phyloP scores from a whole-genome alignment of 352 stramenopile genomes.

The Achlya hypogyna region DNA sequence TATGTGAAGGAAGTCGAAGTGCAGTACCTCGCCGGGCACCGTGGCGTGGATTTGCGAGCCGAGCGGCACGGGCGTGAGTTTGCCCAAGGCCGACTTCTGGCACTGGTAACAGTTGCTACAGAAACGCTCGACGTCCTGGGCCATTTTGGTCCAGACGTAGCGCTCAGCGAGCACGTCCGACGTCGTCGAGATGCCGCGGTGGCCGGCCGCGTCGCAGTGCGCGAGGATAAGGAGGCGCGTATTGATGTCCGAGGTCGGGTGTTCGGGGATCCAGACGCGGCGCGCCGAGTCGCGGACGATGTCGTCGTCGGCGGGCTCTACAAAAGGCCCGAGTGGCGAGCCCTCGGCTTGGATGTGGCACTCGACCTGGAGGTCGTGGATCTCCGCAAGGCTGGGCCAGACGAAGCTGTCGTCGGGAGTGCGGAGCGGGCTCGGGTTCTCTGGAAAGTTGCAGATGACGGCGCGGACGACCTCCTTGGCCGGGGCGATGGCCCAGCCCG shows the following conservation, averaged over 20 bases:
- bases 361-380: not conserved
- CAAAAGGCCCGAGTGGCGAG: no score
- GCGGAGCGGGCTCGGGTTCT: not conserved
- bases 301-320: not conserved
- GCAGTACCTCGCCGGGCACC: conserved; percentile 19
- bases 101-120: not conserved
- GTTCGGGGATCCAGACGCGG: not conserved
- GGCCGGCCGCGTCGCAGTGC: not conserved
- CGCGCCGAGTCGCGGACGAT: no score
- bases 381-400: not conserved
- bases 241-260: not conserved
- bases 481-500: conserved; percentile 12
- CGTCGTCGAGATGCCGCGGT: not conserved
- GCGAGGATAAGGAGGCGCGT: not conserved
- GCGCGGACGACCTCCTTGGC: not conserved
- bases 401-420: not conserved
- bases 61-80: not conserved
- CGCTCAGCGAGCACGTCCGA: not conserved
- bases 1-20: conserved; percentile 25
- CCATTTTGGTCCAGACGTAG: not conserved
- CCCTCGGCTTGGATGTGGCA: no score
- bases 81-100: not conserved
- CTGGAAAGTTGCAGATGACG: not conserved
- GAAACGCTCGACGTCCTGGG: not conserved
- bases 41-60: not conserved